A percentile compares a stretch with the other conserved stretches of the same genome.
These are phyloP conservation scores for Pseudozyma pruni DNA, from an alignment of 1,284 basidiomycete genomes.

Conservation along the genomic window DNA sequence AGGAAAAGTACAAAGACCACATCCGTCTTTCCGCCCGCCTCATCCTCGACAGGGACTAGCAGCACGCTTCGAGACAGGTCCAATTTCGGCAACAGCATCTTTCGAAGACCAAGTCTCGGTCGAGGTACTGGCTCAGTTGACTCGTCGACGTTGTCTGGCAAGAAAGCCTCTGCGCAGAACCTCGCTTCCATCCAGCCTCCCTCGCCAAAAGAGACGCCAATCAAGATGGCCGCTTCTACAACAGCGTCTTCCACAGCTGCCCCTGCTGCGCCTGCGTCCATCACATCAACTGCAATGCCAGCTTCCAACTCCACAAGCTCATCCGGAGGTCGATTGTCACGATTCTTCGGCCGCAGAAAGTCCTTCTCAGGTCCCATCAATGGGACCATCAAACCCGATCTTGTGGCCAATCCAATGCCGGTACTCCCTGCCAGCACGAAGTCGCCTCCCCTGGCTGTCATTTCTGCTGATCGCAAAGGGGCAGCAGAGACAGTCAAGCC, in stretches of 20 bases:
- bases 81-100: constrained; percentile 24
- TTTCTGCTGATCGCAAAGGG: constrained; percentile 16
- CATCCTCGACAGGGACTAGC: constrained; percentile 40
- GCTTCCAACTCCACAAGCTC: constrained; percentile 1
- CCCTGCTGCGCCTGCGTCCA: background rate
- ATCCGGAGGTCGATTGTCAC: constrained; percentile 16
- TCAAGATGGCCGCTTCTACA: background rate
- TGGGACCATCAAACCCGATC: constrained; percentile 10
- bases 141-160: constrained; percentile 9
- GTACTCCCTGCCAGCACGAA: constrained; percentile 7
- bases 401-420: constrained; percentile 16
- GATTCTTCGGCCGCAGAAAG: constrained; percentile 37
- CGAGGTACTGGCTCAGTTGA: constrained; percentile 26
- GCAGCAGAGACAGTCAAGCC: background rate
- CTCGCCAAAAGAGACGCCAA: background rate
- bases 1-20: constrained; percentile 16
- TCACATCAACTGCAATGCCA: background rate
- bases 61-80: constrained; percentile 22
- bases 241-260: constrained; percentile 2
- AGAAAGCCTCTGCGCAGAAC: constrained; percentile 5
- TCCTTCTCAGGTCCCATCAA: constrained; percentile 20
- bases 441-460: constrained; percentile 35
- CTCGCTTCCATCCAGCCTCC: background rate
- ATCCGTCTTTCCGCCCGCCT: constrained; percentile 31
- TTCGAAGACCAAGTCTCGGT: constrained; percentile 34